Evolutionary conservation across 1,284 basidiomycete genomes (phyloP).

Genomic region (Heterobasidion parviporum): DNA sequence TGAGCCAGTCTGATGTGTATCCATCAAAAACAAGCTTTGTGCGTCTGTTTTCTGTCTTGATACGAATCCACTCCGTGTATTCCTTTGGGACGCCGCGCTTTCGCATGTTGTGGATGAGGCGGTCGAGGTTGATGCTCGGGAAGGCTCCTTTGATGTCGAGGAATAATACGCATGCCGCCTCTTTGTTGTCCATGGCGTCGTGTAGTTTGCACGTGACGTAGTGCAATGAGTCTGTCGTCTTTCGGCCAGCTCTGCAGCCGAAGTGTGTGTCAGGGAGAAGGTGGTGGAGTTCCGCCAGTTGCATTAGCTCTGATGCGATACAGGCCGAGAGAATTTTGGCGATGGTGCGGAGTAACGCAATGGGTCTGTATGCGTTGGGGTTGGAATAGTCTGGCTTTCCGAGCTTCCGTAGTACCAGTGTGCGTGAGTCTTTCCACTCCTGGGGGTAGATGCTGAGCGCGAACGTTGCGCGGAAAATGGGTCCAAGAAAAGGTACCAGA

Average conservation of each 20-base stretch:
- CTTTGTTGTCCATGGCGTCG: constrained; percentile 1
- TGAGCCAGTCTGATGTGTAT: not conserved
- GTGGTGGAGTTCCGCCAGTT: constrained; percentile 14
- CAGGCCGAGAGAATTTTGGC: constrained; percentile 24
- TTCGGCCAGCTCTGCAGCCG: constrained; percentile 24
- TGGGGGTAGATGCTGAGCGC: constrained; percentile 19
- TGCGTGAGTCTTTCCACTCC: constrained; percentile 24
- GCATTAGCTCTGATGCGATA: constrained; percentile 15
- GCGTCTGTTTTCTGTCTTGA: constrained; percentile 7
- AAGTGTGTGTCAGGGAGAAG: constrained; percentile 23
- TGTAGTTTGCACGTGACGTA: constrained; percentile 20
- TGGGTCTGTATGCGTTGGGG: constrained; percentile 30
- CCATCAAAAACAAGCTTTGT: not conserved
- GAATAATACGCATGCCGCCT: constrained; percentile 25
- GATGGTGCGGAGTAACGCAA: constrained; percentile 27
- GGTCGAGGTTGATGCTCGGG: constrained; percentile 20
- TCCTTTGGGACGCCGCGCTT: too few species aligned
- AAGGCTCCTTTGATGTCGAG: constrained; percentile 34
- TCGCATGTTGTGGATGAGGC: constrained; percentile 26
- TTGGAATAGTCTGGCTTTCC: constrained; percentile 26
- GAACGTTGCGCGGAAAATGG: constrained; percentile 19
- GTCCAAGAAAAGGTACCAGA: constrained; percentile 20
- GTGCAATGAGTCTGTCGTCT: constrained; percentile 29
- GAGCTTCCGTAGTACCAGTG: constrained; percentile 31
- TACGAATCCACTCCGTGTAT: constrained; percentile 18